Evolutionary conservation across 805 yeast genomes (phyloP), one percentile per base, ranked within the genome.

Genomic region (Saccharomycopsis capsularis): DNA sequence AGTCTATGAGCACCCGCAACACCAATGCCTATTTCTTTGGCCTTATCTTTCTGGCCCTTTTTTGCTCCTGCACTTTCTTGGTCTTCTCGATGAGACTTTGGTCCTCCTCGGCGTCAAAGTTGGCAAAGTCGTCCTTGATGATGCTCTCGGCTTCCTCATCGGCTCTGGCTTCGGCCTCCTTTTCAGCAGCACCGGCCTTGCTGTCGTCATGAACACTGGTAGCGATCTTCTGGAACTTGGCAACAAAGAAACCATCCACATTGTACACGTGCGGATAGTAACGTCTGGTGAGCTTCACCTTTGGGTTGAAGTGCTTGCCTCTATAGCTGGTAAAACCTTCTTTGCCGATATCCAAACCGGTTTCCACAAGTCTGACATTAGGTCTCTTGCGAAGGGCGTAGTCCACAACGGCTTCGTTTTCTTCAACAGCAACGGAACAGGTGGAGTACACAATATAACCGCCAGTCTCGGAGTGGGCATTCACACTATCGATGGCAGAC

Each of bases 221-320:
- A 0, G 90, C 95, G 55, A 78, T 80, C 76, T 93, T 93, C 70
- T 86, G 80, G 74, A 93, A 87, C 67, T 91, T 93, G 48, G 99
- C 99, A 52, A 93, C 99, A 66, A 71, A 93, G 76, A 93, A 93
- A 22, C 99, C 99, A 68, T 93, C 99, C 48, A 93, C 99, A 66
- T 93, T 93, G 65, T 93, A 93, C 24, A 96, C 90, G 69, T 93
- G 99, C 48, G 99, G 99, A 65, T 93, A 93, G 68, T 91, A 93
- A 67, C 99, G 81, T 73, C 96, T 81, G 2, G 98, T 90, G 59
- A 91, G 69, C 44, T 79, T 77, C 48, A 93, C 65, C 57, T 78
- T 78, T 40, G 86, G 76, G 63, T 85, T 81, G 74, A 90, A 93
- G 50, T 79, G 85, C 68, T 90, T 91, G 44, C 99, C 99, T 65